Conservation (phyloP, 2,329 filamentous ascomycete species). For the Cercospora zeina region DNA sequence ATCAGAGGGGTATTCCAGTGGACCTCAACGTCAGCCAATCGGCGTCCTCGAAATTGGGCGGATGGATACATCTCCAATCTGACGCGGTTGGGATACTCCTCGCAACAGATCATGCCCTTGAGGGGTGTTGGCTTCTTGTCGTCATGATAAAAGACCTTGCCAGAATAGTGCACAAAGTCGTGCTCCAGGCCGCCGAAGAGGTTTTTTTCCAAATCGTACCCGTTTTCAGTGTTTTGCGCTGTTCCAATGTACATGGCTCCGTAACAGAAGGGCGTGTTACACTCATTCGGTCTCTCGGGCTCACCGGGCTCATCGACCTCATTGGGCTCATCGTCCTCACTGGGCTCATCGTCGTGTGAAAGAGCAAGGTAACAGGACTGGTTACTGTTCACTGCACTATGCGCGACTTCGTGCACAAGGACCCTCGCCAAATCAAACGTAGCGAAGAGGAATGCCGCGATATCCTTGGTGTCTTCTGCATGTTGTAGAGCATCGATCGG, state of each 20-base stretch:
- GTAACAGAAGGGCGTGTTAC: too few species aligned
- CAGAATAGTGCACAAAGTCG: neutral
- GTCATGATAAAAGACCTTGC: neutral
- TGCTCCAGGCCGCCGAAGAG: constrained; percentile 1
- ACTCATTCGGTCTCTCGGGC: too few species aligned
- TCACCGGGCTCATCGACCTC: neutral
- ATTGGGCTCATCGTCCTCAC: neutral
- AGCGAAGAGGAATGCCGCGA: neutral
- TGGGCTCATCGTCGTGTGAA: neutral
- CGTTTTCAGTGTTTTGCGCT: neutral
- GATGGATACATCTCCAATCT: neutral
- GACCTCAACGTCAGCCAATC: neutral
- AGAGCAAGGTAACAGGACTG: neutral
- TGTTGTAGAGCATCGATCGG: neutral
- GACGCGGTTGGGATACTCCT: neutral
- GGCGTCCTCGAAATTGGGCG: neutral
- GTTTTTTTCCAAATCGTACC: neutral
- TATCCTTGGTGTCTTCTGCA: neutral
- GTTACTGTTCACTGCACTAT: neutral
- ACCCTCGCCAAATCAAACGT: neutral
- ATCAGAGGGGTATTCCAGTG: neutral
- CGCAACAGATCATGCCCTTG: neutral
- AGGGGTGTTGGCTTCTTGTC: neutral
- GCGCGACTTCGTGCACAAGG: neutral
- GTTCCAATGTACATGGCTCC: neutral